phyloP scores from a whole-genome alignment of 1,284 basidiomycete genomes.

The Ustilago cynodontis region DNA sequence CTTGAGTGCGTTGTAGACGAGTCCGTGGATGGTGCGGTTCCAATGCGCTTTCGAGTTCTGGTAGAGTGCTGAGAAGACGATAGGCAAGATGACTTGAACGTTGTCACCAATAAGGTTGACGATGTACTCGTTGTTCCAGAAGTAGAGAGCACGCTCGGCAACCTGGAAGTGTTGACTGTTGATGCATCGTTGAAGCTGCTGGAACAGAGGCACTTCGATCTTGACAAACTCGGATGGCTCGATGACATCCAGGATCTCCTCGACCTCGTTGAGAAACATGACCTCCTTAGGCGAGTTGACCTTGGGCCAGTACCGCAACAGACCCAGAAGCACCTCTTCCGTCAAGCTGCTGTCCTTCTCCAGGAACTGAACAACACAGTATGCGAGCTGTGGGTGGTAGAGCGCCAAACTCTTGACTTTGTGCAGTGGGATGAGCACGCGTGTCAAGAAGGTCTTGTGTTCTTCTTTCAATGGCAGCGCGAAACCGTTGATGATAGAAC shows the following conservation, averaged over 20 bases:
- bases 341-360: slow-evolving; percentile 95
- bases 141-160: slow-evolving; percentile 70
- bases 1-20: slow-evolving; percentile 98
- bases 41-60: slow-evolving; percentile 97
- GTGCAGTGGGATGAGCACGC: slow-evolving; percentile 95
- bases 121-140: slow-evolving; percentile 92
- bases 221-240: slow-evolving; percentile 97
- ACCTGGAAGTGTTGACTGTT: slow-evolving; percentile 98
- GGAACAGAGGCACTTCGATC: slow-evolving; percentile 93
- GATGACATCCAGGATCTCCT: slow-evolving; percentile 98
- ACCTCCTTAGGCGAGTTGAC: slow-evolving; percentile 99
- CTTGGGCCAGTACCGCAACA: slow-evolving; percentile 98
- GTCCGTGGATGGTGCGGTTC: slow-evolving; percentile 98
- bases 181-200: slow-evolving; percentile 95
- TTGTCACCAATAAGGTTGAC: slow-evolving; percentile 99
- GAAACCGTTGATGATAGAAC: slow-evolving; percentile 99
- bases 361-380: slow-evolving; percentile 98
- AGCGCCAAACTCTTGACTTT: slow-evolving; percentile 96
- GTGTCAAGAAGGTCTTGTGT: slow-evolving; percentile 97
- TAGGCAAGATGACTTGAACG: slow-evolving; percentile 86
- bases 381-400: slow-evolving; percentile 97
- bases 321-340: slow-evolving; percentile 93
- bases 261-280: slow-evolving; percentile 99
- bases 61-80: slow-evolving; percentile 98
- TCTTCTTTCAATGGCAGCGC: slow-evolving; percentile 98